phyloP scores from a whole-genome alignment of 352 stramenopile genomes.

The Phytophthora ramorum region DNA sequence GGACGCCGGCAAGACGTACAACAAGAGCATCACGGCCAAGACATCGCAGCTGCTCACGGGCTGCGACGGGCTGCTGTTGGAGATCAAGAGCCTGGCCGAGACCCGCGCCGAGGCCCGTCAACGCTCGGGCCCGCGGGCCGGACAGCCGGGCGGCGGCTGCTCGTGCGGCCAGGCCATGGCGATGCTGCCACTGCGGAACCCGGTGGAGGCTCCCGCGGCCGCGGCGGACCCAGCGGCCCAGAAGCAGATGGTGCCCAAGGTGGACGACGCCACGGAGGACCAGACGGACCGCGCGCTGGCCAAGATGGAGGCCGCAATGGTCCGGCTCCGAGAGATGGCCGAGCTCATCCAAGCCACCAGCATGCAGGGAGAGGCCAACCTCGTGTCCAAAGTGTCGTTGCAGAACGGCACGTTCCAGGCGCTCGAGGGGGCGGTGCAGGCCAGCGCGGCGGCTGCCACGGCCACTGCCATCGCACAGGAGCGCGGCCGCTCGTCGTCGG shows the following conservation, averaged over 20 bases:
- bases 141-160: conserved; percentile 49
- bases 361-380: conserved; percentile 84
- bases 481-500: conserved; percentile 57
- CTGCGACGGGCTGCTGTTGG: conserved; percentile 76
- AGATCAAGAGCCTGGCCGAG: conserved; percentile 78
- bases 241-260: conserved; percentile 13
- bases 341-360: conserved; percentile 86
- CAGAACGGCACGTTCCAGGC: conserved; percentile 63
- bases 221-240: conserved; percentile 4
- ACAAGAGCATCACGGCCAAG: conserved; percentile 86
- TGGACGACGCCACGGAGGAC: conserved; percentile 77
- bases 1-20: conserved; percentile 86
- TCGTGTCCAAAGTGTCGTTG: conserved; percentile 80
- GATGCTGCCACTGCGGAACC: conserved; percentile 59
- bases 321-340: conserved; percentile 72
- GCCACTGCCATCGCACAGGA: conserved; percentile 80
- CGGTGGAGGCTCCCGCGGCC: conserved; percentile 26
- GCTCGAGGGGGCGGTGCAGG: conserved; percentile 63
- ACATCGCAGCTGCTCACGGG: conserved; percentile 80
- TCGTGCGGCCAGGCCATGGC: conserved; percentile 64
- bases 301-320: conserved; percentile 79
- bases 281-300: conserved; percentile 80
- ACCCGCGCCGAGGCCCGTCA: conserved; percentile 59
- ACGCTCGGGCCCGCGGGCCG: conserved; percentile 39
- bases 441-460: conserved; percentile 66